These are phyloP conservation scores for Thermochaetoides thermophila DNA, from an alignment of 495 filamentous ascomycete genomes.

Conservation along the genomic window DNA sequence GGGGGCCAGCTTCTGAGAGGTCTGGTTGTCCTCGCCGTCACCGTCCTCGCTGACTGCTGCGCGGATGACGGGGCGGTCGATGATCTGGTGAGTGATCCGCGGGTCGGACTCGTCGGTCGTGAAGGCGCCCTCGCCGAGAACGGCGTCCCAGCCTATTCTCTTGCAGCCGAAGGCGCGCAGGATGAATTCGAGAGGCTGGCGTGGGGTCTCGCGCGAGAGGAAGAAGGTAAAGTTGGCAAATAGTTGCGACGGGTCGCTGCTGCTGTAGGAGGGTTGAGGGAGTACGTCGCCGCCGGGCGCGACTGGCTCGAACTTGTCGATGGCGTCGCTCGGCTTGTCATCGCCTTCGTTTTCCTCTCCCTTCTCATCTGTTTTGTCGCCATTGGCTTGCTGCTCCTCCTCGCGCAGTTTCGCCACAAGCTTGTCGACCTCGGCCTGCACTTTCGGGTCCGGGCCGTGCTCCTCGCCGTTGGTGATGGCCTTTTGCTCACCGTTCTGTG, in stretches of 20 bases:
- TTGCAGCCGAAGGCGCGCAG: conserved; percentile 91
- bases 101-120: conserved; percentile 76
- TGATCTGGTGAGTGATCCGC: conserved; percentile 87
- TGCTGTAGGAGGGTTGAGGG: conserved; percentile 56
- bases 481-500: conserved; percentile 29
- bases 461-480: conserved; percentile 37
- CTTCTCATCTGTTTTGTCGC: conserved; percentile 28
- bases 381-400: conserved; percentile 26
- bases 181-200: conserved; percentile 83
- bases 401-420: conserved; percentile 36
- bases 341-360: conserved; percentile 32
- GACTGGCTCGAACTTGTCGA: conserved; percentile 77
- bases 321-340: conserved; percentile 41
- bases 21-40: conserved; percentile 41
- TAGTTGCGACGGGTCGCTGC: conserved; percentile 44
- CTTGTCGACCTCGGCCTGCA: conserved; percentile 41
- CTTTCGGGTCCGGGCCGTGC: conserved; percentile 32
- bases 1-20: conserved; percentile 33
- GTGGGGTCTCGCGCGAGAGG: conserved; percentile 84
- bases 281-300: conserved; percentile 72
- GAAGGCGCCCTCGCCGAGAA: conserved; percentile 81
- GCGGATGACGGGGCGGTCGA: conserved; percentile 67
- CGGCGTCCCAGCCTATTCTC: conserved; percentile 83
- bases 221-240: conserved; percentile 83
- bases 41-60: conserved; percentile 43